A percentile compares a stretch with the other conserved stretches of the same genome.
phyloP scores from a whole-genome alignment of 345 rosid species.

The Luvunga scandens region DNA sequence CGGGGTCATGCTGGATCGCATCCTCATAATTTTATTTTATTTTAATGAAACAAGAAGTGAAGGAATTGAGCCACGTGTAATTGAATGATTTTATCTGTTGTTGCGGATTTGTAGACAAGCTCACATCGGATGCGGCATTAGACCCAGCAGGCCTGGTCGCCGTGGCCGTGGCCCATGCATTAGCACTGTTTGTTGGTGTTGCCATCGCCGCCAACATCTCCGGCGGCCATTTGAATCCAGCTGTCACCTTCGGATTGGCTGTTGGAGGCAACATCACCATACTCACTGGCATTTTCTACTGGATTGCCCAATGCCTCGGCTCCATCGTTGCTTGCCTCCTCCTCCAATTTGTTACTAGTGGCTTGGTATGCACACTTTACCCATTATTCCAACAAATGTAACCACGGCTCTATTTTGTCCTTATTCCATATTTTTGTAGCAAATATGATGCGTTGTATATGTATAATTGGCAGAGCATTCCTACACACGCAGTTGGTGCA shows the following conservation, averaged over 20 bases:
- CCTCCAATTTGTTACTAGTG: constrained; percentile 59
- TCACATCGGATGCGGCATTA: constrained; percentile 64
- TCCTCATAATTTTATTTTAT: too few species aligned
- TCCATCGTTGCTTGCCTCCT: constrained; percentile 84
- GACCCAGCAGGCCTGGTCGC: constrained; percentile 90
- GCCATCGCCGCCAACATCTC: constrained; percentile 83
- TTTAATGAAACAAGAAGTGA: too few species aligned
- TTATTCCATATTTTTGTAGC: not conserved
- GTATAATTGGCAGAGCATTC: constrained; percentile 52
- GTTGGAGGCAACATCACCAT: constrained; percentile 80
- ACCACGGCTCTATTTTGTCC: too few species aligned
- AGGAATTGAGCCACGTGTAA: not conserved
- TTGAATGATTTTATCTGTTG: too few species aligned
- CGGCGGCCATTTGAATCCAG: constrained; percentile 88
- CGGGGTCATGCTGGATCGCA: too few species aligned
- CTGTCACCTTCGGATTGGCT: constrained; percentile 84
- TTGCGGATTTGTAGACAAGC: constrained; percentile 36
- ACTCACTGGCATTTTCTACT: constrained; percentile 73
- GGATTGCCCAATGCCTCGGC: constrained; percentile 87
- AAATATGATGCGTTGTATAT: not conserved
- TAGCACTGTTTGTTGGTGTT: constrained; percentile 78
- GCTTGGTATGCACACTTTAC: constrained; percentile 27
- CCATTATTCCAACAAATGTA: not conserved
- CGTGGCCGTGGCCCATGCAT: constrained; percentile 76
- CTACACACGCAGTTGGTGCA: constrained; percentile 70